Base-by-base conservation (phyloP, 2,329 filamentous ascomycete species). In the Colletotrichum camelliae region DNA sequence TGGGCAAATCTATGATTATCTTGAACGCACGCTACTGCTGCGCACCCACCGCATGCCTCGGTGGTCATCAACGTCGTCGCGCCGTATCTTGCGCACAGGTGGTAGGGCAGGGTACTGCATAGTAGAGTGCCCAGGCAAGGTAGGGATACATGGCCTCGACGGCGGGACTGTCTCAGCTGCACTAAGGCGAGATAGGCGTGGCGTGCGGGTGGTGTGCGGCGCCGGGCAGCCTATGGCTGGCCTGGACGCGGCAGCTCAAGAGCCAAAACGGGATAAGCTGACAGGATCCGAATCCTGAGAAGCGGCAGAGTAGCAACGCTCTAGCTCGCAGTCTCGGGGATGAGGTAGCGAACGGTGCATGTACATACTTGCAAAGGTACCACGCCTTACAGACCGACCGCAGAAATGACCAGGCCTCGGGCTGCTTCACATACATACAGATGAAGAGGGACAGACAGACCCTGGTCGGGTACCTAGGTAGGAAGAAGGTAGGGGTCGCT, bases 221-320 rank as follows among this genome's bases (percentile, higher is more conserved):
- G 39, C 24, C 55, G 39, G 37, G 57, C 55, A 62, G 21, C 66
- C 33, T 65, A 65, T 71, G 67, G 29, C 72, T 61, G 60, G 35
- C 15, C 60, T 13, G 48, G 60, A 71, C 58, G 48, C 60, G 60
- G 72, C 48, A 60, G 35, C 31, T 65, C 35, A 48, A 29, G 39
- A 55, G 65, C 73, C 62, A 64, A 52, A 67, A 72, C 31, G 43
- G 73, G 58, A 66, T 35, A 76, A 69, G 73, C 73, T 67, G 58
- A 65, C 74, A 76, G 70, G 70, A 74, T 74, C 18, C 48, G 31
- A 29, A 76, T 76, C 64, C 74, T 65, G 27, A 73, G 39, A 15
- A 68, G 70, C 74, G 70, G 74, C 57, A 76, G 64, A 68, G 73
- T 75, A 43, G 64, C 64, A 73, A 37, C 37, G 55, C 67, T 35